These are phyloP conservation scores for Bolboschoenoplectus hybrid DNA, from an alignment of 202 grass and related monocot genomes.

Conservation along the genomic window DNA sequence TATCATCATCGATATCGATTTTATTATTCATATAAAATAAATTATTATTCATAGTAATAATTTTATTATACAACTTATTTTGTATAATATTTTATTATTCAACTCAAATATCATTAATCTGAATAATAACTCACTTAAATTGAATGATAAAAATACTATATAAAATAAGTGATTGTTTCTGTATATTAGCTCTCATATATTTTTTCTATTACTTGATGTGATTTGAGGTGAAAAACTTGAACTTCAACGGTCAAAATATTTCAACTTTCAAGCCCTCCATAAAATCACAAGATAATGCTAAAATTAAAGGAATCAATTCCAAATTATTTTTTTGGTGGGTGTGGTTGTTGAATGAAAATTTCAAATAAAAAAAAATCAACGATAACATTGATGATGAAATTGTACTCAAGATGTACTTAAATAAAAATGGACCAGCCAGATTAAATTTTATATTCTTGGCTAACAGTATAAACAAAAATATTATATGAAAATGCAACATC, in stretches of 20 bases:
- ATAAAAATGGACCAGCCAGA: neutral
- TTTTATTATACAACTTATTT: too few species aligned
- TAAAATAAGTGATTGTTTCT: too few species aligned
- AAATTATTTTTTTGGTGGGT: neutral
- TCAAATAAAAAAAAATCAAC: neutral
- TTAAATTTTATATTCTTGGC: neutral
- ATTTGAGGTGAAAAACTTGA: conserved; percentile 16
- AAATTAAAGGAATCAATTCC: neutral
- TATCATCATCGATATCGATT: neutral
- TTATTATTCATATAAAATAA: too few species aligned
- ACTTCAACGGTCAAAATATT: neutral
- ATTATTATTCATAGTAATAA: too few species aligned
- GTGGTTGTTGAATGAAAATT: neutral
- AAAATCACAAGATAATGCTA: neutral
- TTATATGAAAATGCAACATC: neutral
- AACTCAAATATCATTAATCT: too few species aligned
- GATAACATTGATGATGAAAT: neutral
- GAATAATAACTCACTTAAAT: too few species aligned
- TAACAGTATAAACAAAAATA: conserved; percentile 11
- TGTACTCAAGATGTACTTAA: neutral
- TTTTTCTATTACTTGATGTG: neutral
- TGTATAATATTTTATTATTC: too few species aligned
- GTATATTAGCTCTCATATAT: too few species aligned
- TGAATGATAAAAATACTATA: too few species aligned
- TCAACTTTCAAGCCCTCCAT: neutral